Evolutionary conservation across 345 rosid species (phyloP), one percentile per base, ranked within the genome.

Genomic region (Pistacia atlantica): DNA sequence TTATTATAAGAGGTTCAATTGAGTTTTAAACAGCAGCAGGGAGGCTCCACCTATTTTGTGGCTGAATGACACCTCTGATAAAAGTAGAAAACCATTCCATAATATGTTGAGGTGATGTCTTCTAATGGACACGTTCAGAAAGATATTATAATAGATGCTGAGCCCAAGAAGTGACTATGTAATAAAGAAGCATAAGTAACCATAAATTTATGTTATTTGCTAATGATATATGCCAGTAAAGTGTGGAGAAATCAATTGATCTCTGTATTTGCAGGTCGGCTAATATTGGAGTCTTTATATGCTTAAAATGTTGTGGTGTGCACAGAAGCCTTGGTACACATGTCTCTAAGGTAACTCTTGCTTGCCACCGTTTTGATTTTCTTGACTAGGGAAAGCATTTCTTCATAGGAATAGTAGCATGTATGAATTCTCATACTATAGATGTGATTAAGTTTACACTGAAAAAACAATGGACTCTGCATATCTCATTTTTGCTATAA

Each of bases 251-350:
- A 64, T 65, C 57, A 56, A 51, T 77, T 82, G 72, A 55, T 22
- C 60, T 57, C 68, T 78, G 76, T 74, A 54, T 75, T 70, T 89
- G 69, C 97, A 96, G 99, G 88, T 96, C 99, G 45, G 94, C 94
- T 65, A 96, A 96, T 80, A 94, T 96, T 65, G 99, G 99, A 77
- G 99, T 96, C 66, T 96, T 96, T 78, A 78, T 96, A 76, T 96
- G 99, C 88, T 84, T 96, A 84, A 96, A 96, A 87, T 96, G 99
- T 76, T 92, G 97, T 55, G 95, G 97, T 66, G 97, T 92, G 68
- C 99, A 96, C 84, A 91, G 98, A 90, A 92, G 98, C 84, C 93
- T 94, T 80, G 98, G 99, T 66, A 80, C 93, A n/a, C 97, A 93
- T 74, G 80, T 94, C 82, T 96, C 99, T 57, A 96, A 94, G 97